Evolutionary conservation across 805 yeast genomes (phyloP).

Genomic region (Ogataea glucozyma): DNA sequence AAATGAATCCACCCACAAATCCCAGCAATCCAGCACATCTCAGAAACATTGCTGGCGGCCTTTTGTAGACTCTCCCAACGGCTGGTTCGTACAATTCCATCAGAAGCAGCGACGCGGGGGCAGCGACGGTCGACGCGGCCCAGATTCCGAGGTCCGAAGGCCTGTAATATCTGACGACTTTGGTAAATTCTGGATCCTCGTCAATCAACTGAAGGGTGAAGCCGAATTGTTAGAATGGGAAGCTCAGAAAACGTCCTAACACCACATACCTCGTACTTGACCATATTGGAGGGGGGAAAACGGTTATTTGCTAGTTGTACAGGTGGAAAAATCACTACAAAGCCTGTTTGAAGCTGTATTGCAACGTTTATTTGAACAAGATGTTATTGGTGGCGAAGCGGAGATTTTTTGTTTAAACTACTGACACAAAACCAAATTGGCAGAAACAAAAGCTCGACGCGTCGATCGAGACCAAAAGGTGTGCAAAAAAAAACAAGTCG

Average conservation of each 20-base stretch:
- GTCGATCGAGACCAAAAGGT: too few relatives aligned
- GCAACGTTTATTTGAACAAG: too few relatives aligned
- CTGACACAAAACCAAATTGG: too few relatives aligned
- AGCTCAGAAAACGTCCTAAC: background rate
- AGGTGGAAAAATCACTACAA: too few relatives aligned
- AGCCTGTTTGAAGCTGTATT: background rate
- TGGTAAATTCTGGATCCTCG: slow-evolving; percentile 71
- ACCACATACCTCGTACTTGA: slow-evolving; percentile 31
- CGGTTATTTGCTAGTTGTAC: background rate
- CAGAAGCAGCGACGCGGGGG: slow-evolving; percentile 47
- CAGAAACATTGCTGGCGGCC: slow-evolving; percentile 54
- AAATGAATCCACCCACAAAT: slow-evolving; percentile 67
- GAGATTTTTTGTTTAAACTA: too few relatives aligned
- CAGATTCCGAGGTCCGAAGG: slow-evolving; percentile 58
- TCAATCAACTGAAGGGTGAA: slow-evolving; percentile 51
- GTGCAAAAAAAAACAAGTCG: too few relatives aligned
- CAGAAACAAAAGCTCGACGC: too few relatives aligned
- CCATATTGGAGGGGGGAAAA: slow-evolving; percentile 13
- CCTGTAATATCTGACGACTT: slow-evolving; percentile 75
- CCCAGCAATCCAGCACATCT: slow-evolving; percentile 68
- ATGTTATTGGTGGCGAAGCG: too few relatives aligned
- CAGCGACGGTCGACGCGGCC: slow-evolving; percentile 48
- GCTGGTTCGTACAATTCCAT: slow-evolving; percentile 51
- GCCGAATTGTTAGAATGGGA: background rate
- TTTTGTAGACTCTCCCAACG: slow-evolving; percentile 45